Percentiles rank a stretch among this genome's conserved stretches.
phyloP scores from a whole-genome alignment of 306 rosid genomes.

The Trichosanthes cucumerina region DNA sequence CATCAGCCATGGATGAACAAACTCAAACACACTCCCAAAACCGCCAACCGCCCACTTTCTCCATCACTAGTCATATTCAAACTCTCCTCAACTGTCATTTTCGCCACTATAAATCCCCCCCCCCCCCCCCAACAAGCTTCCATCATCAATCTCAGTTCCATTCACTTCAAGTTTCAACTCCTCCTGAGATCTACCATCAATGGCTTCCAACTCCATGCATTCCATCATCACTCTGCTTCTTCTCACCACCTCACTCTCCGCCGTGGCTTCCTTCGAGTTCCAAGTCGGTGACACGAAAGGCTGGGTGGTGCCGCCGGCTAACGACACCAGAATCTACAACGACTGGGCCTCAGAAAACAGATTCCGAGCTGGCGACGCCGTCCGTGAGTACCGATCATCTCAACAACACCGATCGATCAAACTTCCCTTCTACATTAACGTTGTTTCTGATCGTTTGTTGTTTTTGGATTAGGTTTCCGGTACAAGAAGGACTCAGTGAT shows the following conservation, averaged over 20 bases:
- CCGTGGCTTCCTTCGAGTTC: constrained; percentile 42
- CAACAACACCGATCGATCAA: neutral
- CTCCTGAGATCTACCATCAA: neutral
- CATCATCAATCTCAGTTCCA: neutral
- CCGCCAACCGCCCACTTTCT: neutral
- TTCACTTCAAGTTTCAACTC: neutral
- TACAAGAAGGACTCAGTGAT: constrained; percentile 86
- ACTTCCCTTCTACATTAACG: constrained; percentile 33
- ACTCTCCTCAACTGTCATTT: neutral
- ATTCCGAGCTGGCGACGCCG: constrained; percentile 51
- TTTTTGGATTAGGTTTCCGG: constrained; percentile 32
- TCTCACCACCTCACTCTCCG: constrained; percentile 18
- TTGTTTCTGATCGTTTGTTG: neutral
- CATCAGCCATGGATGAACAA: neutral
- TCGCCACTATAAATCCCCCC: neutral
- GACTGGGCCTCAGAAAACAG: constrained; percentile 78
- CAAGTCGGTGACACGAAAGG: constrained; percentile 63
- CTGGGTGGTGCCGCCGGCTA: constrained; percentile 65
- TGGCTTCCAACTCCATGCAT: neutral
- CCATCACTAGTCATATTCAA: neutral
- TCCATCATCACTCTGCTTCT: neutral
- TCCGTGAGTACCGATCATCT: constrained; percentile 31
- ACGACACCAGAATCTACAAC: constrained; percentile 51
- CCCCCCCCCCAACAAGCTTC: neutral
- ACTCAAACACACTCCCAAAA: neutral